Conservation (phyloP, 805 yeast species). For the Candida cerambycidarum region DNA sequence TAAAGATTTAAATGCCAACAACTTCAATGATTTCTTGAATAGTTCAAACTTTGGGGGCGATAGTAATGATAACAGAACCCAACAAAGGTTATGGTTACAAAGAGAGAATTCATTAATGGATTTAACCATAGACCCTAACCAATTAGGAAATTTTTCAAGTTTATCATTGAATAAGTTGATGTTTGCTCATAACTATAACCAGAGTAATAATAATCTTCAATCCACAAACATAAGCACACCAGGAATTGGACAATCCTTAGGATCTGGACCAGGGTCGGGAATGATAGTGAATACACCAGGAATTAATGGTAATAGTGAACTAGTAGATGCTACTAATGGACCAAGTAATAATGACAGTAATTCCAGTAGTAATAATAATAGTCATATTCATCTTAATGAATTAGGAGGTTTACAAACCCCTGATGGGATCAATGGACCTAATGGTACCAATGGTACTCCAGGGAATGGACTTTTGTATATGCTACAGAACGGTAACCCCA, state of each 20-base stretch:
- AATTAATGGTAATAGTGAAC: not conserved
- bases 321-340: slow-evolving; percentile 6
- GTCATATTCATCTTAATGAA: slow-evolving; percentile 1
- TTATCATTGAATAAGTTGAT: slow-evolving; percentile 38
- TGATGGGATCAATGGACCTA: slow-evolving; percentile 30
- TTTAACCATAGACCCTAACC: slow-evolving; percentile 36
- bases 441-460: slow-evolving; percentile 17
- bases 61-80: slow-evolving; percentile 51
- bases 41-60: slow-evolving; percentile 3
- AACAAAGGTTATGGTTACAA: slow-evolving; percentile 81
- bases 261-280: not conserved
- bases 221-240: no score
- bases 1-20: slow-evolving; percentile 22
- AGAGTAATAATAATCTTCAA: slow-evolving; percentile 21
- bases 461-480: slow-evolving; percentile 27
- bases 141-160: slow-evolving; percentile 36
- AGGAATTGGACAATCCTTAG: not conserved
- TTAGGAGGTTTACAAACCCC: slow-evolving; percentile 2
- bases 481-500: slow-evolving; percentile 42
- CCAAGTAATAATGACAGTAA: slow-evolving; percentile 2
- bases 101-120: slow-evolving; percentile 72
- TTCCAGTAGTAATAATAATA: not conserved
- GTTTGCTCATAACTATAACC: slow-evolving; percentile 35
- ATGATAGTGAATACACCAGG: not conserved
- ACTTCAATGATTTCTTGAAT: slow-evolving; percentile 30